Conservation (phyloP, 768 basidiomycete genomes). For the Candolleomyces eurysporus region DNA sequence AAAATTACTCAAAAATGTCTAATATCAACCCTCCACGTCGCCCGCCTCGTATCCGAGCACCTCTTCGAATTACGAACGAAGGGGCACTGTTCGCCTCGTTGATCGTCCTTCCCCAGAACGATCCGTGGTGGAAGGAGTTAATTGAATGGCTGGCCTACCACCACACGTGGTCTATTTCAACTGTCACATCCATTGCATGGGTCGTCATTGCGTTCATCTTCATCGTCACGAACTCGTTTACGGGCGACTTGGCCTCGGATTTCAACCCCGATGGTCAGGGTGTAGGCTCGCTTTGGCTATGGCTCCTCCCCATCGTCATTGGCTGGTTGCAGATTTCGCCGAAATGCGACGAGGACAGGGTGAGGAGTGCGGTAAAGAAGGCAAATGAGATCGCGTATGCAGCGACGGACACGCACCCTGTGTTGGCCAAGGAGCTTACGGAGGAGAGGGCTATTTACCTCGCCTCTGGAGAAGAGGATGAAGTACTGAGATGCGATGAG, state of each 20-base stretch:
- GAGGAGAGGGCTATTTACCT: not conserved
- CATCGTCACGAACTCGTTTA: slow-evolving; percentile 34
- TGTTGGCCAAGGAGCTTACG: not conserved
- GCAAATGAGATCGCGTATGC: slow-evolving; percentile 27
- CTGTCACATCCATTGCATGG: slow-evolving; percentile 40
- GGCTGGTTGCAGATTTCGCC: slow-evolving; percentile 42
- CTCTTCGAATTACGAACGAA: too few relatives aligned
- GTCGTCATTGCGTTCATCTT: slow-evolving; percentile 42
- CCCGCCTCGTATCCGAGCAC: too few relatives aligned
- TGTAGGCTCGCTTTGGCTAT: slow-evolving; percentile 41
- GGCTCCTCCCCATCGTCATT: slow-evolving; percentile 40
- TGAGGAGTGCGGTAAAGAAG: slow-evolving; percentile 24
- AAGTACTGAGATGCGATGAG: slow-evolving; percentile 10
- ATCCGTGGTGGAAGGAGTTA: too few relatives aligned
- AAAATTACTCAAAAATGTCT: too few relatives aligned
- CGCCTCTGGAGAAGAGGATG: slow-evolving; percentile 2
- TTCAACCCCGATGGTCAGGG: slow-evolving; percentile 33
- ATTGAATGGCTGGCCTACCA: slow-evolving; percentile 28
- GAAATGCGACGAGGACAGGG: slow-evolving; percentile 32
- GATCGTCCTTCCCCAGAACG: too few relatives aligned
- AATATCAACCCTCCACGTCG: too few relatives aligned
- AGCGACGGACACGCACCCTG: slow-evolving; percentile 3
- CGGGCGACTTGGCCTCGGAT: slow-evolving; percentile 12
- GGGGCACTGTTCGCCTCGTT: too few relatives aligned
- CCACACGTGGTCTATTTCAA: slow-evolving; percentile 35